phyloP scores from a whole-genome alignment of 2,329 filamentous ascomycete genomes.

The Ophiostoma australiae region DNA sequence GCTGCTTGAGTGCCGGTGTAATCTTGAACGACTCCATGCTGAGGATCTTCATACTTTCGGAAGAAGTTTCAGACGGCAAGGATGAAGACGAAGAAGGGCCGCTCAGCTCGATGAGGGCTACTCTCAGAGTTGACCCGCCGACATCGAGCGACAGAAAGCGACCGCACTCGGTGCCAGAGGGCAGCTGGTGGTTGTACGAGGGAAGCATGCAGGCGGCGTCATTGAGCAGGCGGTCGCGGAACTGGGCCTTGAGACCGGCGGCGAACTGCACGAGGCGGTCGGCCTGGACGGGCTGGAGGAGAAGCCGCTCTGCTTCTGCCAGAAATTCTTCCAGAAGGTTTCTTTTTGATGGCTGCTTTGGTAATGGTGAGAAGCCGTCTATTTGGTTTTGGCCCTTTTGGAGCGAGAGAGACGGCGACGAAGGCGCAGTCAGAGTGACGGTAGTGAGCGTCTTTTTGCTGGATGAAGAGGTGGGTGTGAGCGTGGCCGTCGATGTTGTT shows the following conservation, averaged over 20 bases:
- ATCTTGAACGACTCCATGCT: conserved; percentile 55
- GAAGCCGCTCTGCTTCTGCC: conserved; percentile 49
- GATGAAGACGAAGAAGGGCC: conserved; percentile 40
- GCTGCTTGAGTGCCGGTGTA: conserved; percentile 48
- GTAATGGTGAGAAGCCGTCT: neutral
- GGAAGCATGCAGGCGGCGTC: conserved; percentile 59
- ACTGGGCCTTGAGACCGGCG: conserved; percentile 49
- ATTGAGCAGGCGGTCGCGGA: conserved; percentile 47
- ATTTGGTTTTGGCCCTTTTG: neutral
- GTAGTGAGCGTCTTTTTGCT: conserved; percentile 16
- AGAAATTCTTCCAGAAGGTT: conserved; percentile 44
- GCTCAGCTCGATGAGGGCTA: conserved; percentile 57
- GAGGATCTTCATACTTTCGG: conserved; percentile 42
- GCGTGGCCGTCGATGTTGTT: neutral
- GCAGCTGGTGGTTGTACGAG: conserved; percentile 61
- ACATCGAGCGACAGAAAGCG: conserved; percentile 61
- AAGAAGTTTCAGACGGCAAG: conserved; percentile 30
- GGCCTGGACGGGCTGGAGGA: conserved; percentile 46
- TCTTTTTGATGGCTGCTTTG: neutral
- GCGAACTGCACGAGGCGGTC: conserved; percentile 46
- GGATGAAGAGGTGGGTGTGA: conserved; percentile 4
- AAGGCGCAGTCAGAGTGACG: conserved; percentile 7
- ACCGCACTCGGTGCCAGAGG: conserved; percentile 55
- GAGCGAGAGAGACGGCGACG: conserved; percentile 16
- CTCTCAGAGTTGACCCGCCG: conserved; percentile 63